Percentiles rank a stretch among this genome's conserved stretches.
Conservation (phyloP, 2,329 filamentous ascomycete species). For the Sordariomycetes sp. region DNA sequence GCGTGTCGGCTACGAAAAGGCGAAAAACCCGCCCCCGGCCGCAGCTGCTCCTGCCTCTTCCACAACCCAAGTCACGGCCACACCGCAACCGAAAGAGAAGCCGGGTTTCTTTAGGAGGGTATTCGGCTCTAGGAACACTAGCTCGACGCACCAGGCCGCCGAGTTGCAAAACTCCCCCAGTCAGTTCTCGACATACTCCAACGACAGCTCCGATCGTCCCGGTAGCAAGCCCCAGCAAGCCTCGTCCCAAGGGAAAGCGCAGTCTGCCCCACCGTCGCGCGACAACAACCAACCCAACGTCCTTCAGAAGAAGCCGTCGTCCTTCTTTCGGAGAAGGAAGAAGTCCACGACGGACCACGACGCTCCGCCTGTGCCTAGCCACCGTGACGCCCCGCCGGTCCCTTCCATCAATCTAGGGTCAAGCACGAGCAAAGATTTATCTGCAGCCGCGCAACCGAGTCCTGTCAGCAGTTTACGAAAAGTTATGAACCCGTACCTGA, state of each 20-base stretch:
- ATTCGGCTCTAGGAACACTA: constrained; percentile 48
- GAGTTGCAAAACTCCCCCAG: constrained; percentile 8
- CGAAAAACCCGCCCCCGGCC: constrained; percentile 39
- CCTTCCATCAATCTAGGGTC: constrained; percentile 20
- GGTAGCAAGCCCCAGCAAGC: constrained; percentile 7
- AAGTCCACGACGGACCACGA: constrained; percentile 67
- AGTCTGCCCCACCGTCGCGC: constrained; percentile 36
- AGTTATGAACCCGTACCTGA: constrained; percentile 79
- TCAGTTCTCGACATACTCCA: constrained; percentile 23
- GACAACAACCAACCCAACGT: constrained; percentile 36
- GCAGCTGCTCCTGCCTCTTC: constrained; percentile 38
- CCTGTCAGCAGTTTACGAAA: constrained; percentile 72
- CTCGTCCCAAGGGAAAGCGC: constrained; percentile 12
- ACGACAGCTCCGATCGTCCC: constrained; percentile 23
- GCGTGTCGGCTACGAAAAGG: constrained; percentile 47
- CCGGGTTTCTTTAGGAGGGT: constrained; percentile 90
- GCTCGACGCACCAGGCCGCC: constrained; percentile 23
- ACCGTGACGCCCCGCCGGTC: constrained; percentile 25
- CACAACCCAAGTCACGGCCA: constrained; percentile 27
- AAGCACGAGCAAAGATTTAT: constrained; percentile 5
- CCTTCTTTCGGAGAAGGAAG: constrained; percentile 89
- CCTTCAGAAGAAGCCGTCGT: constrained; percentile 83
- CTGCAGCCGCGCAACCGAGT: constrained; percentile 34
- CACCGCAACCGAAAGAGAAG: constrained; percentile 50
- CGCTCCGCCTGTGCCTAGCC: constrained; percentile 47